Evolutionary conservation across 116 monocot species (phyloP).

Genomic region (Iris pallida): DNA sequence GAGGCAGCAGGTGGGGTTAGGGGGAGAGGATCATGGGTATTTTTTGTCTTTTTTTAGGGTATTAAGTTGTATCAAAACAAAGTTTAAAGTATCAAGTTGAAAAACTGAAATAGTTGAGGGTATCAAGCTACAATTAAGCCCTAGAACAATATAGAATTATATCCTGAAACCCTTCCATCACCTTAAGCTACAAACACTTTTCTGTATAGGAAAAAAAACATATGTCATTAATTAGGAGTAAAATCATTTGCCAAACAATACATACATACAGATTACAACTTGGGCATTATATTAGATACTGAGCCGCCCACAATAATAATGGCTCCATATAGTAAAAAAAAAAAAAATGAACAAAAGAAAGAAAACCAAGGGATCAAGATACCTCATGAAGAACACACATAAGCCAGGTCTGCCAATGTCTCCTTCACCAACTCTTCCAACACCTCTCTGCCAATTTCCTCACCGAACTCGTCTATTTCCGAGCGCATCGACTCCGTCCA

Average conservation of each 20-base stretch:
- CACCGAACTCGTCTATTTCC: constrained; percentile 38
- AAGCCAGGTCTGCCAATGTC: constrained; percentile 27
- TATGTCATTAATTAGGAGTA: not conserved
- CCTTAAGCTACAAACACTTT: no score
- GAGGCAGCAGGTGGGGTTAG: no score
- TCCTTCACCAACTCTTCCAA: constrained; percentile 58
- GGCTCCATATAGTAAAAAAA: not conserved
- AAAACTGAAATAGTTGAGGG: no score
- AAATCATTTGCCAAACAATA: constrained; percentile 7
- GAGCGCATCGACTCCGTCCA: constrained; percentile 32
- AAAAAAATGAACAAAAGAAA: not conserved
- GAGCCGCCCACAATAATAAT: not conserved
- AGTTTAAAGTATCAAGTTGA: no score
- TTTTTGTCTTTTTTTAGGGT: no score
- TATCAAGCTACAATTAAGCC: no score
- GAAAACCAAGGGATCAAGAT: not conserved
- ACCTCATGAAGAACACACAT: constrained; percentile 9
- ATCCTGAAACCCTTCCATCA: no score
- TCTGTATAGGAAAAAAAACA: not conserved
- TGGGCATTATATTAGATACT: not conserved
- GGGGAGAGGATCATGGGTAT: no score
- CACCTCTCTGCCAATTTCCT: constrained; percentile 39
- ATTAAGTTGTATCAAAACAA: no score
- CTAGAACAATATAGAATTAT: no score
- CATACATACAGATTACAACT: not conserved